phyloP scores from a whole-genome alignment of 1,284 basidiomycete species.

The Coniferiporia sulphurascens region DNA sequence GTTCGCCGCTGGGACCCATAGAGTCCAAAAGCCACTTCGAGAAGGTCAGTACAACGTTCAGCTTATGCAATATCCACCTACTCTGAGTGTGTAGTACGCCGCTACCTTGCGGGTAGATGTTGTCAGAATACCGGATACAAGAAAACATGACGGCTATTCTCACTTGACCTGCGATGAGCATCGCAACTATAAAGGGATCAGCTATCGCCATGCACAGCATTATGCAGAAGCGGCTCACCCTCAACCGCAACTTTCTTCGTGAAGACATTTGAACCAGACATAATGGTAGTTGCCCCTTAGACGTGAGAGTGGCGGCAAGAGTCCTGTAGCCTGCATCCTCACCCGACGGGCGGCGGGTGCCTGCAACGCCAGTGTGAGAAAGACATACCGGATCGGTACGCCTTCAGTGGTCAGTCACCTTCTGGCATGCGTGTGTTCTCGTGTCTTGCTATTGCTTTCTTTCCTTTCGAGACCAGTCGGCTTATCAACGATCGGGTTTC shows the following conservation, averaged over 20 bases:
- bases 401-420: too few relatives aligned
- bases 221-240: constrained; percentile 29
- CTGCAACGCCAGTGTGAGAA: background rate
- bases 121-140: constrained; percentile 3
- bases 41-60: background rate
- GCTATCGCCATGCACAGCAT: background rate
- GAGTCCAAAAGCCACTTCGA: constrained; percentile 43
- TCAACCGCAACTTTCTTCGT: constrained; percentile 34
- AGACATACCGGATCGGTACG: background rate
- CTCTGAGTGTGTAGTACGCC: constrained; percentile 45
- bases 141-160: constrained; percentile 24
- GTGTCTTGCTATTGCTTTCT: too few relatives aligned
- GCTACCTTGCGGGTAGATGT: constrained; percentile 34
- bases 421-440: too few relatives aligned
- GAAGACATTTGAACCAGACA: constrained; percentile 15
- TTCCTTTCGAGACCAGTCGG: too few relatives aligned
- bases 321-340: background rate
- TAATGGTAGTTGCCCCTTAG: background rate
- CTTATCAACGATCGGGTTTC: too few relatives aligned
- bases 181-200: constrained; percentile 38
- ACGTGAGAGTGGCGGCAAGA: background rate
- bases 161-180: constrained; percentile 62
- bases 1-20: constrained; percentile 43
- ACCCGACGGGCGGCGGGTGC: too few relatives aligned
- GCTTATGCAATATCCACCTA: constrained; percentile 26